Base-by-base conservation (phyloP, 2,329 filamentous ascomycete genomes). In the Acarospora socialis region DNA sequence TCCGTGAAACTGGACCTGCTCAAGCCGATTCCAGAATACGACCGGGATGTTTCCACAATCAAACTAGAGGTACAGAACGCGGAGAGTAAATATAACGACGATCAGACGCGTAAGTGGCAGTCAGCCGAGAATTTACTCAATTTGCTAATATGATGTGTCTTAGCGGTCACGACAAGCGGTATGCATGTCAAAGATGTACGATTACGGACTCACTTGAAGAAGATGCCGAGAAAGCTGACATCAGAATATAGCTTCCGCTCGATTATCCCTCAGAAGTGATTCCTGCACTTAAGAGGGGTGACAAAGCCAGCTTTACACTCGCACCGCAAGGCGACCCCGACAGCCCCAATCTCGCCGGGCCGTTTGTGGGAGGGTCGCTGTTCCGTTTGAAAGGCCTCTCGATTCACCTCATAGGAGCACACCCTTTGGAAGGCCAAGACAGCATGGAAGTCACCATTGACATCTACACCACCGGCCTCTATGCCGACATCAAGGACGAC, bases 271-370 rank as follows among this genome's bases (percentile, higher is more conserved):
- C n/a, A n/a, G n/a, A n/a, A n/a, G n/a, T n/a, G n/a, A n/a, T n/a
- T n/a, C n/a, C n/a, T n/a, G n/a, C n/a, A n/a, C n/a, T n/a, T n/a
- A n/a, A n/a, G n/a, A n/a, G n/a, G n/a, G n/a, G n/a, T n/a, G n/a
- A 32, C 15, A 32, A 12, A 15, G 30, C 30, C 6, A 32, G 30
- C 10, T 34, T 30, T 18, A 23, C 20, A 7, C 26, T 34, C 17
- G 23, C 30, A 8, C 32, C 25, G n/a, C n/a, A n/a, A 28, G 12
- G 15, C 4, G 24, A 13, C 15, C 17, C 16, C n/a, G 9, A 25
- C 6, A 34, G 14, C 4, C 17, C 14, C 16, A 6, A 16, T n/a
- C 21, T 34, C 21, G 18, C 26, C 18, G 21, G 32, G n/a, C 17
- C 13, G n/a, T 23, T 30, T 21, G 18, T 24, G 6, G 32, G 21